Conservation (phyloP, 257 asterid species). For the Nicotiana sylvestris region DNA sequence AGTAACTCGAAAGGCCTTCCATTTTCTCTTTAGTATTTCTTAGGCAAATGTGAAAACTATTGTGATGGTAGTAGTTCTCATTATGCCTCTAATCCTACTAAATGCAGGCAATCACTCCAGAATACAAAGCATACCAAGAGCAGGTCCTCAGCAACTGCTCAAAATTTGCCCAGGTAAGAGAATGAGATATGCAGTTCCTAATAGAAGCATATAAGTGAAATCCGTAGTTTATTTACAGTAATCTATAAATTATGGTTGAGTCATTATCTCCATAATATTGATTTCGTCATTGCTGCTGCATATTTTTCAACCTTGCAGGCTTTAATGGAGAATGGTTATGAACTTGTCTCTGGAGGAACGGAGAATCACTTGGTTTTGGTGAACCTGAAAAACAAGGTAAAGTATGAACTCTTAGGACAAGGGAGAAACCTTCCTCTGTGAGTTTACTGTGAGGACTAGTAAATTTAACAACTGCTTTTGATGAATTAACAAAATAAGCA, state of each 20-base stretch:
- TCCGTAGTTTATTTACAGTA: not conserved
- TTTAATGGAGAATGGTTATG: slow-evolving; percentile 64
- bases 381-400: slow-evolving; percentile 73
- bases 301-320: slow-evolving; percentile 40
- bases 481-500: not conserved
- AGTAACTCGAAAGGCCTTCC: not conserved
- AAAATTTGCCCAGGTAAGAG: slow-evolving; percentile 76
- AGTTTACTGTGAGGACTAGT: not conserved
- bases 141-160: slow-evolving; percentile 87
- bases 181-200: not conserved
- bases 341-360: slow-evolving; percentile 95
- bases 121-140: slow-evolving; percentile 85
- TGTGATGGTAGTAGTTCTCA: not conserved
- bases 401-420: not conserved
- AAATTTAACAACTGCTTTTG: not conserved
- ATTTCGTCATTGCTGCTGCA: slow-evolving; percentile 1
- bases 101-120: slow-evolving; percentile 78
- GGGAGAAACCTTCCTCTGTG: not conserved
- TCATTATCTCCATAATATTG: not conserved
- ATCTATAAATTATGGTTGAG: not conserved
- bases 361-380: slow-evolving; percentile 95
- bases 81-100: not conserved
- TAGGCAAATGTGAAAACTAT: not conserved
- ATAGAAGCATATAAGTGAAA: not conserved
- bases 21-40: not conserved